Evolutionary conservation across 345 rosid species (phyloP).

Genomic region (Lepidium africanum): DNA sequence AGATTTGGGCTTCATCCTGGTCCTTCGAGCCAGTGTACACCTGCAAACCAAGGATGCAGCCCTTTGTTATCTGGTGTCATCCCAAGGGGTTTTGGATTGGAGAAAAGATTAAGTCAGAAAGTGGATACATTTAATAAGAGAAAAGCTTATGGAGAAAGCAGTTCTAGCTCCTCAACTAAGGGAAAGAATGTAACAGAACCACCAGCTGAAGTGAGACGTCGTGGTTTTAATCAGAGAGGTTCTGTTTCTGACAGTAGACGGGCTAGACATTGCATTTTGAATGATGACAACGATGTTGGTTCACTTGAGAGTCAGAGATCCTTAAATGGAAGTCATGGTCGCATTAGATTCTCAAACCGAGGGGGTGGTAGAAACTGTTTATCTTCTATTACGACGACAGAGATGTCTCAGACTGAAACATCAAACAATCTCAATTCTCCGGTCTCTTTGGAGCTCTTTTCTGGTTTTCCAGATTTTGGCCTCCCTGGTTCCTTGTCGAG

Average conservation of each 20-base stretch:
- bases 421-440: conserved; percentile 39
- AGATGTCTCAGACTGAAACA: conserved; percentile 38
- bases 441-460: conserved; percentile 35
- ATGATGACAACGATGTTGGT: conserved; percentile 35
- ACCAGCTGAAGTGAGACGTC: conserved; percentile 35
- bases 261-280: conserved; percentile 37
- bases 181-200: conserved; percentile 50
- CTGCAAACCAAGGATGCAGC: conserved; percentile 38
- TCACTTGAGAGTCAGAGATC: conserved; percentile 52
- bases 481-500: conserved; percentile 34
- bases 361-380: conserved; percentile 36
- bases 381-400: conserved; percentile 26
- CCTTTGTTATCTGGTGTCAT: conserved; percentile 41
- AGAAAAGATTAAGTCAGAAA: conserved; percentile 37
- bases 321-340: conserved; percentile 22
- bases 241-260: conserved; percentile 55
- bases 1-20: conserved; percentile 41
- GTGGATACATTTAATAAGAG: conserved; percentile 41
- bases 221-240: conserved; percentile 36
- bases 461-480: conserved; percentile 57
- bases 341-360: conserved; percentile 39
- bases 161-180: conserved; percentile 57
- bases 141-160: conserved; percentile 55
- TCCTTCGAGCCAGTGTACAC: conserved; percentile 35
- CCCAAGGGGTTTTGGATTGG: conserved; percentile 43